phyloP scores from a whole-genome alignment of 2,329 filamentous ascomycete genomes.

The Colletotrichum sp. region DNA sequence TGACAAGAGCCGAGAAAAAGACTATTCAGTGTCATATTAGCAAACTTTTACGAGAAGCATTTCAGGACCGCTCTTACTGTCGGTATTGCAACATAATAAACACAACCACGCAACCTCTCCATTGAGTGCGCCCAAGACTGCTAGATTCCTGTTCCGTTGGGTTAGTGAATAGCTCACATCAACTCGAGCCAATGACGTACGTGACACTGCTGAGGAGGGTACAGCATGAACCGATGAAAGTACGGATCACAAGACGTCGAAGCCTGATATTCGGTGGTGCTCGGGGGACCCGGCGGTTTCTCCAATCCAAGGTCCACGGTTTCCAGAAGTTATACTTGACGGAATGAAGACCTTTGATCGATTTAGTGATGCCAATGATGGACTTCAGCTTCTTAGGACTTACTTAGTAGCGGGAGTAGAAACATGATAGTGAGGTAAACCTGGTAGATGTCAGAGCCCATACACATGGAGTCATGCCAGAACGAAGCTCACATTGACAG shows the following conservation, averaged over 20 bases:
- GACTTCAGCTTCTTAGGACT: rapidly evolving
- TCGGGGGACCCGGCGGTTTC: background rate
- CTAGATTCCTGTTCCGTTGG: background rate
- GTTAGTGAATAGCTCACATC: background rate
- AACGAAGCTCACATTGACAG: background rate
- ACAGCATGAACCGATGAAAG: constrained; percentile 13
- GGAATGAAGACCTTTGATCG: background rate
- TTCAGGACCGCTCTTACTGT: background rate
- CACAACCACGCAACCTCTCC: constrained; percentile 13
- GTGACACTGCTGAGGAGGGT: constrained; percentile 2
- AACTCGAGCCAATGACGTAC: background rate
- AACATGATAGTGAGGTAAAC: constrained; percentile 13
- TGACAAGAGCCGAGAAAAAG: constrained; percentile 10
- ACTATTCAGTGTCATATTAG: background rate
- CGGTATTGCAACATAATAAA: constrained; percentile 8
- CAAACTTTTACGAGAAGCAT: rapidly evolving
- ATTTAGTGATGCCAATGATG: background rate
- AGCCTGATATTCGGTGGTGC: constrained; percentile 4
- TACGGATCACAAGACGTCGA: constrained; percentile 4
- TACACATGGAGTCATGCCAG: rapidly evolving
- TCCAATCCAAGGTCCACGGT: constrained; percentile 16
- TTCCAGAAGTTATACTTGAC: constrained; percentile 16
- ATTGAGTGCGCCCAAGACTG: background rate
- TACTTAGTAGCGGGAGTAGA: constrained; percentile 6
- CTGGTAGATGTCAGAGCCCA: background rate